Percentiles rank a stretch among this genome's conserved stretches.
These are phyloP conservation scores for Metschnikowia corniflorae DNA, from an alignment of 805 yeast genomes.

Conservation along the genomic window DNA sequence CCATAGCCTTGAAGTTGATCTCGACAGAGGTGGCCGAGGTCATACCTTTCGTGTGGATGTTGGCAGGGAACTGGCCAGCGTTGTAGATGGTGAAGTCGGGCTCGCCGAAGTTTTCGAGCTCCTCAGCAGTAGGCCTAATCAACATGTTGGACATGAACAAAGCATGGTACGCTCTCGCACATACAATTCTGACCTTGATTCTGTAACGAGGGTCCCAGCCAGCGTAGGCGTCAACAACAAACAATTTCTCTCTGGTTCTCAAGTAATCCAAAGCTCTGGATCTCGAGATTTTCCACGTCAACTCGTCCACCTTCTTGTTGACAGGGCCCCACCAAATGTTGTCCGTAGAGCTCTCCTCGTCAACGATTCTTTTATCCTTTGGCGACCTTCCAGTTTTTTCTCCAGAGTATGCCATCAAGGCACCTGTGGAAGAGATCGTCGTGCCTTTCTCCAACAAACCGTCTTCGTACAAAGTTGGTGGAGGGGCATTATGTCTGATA, in stretches of 20 bases:
- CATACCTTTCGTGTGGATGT: constrained; percentile 95
- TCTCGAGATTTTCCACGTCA: constrained; percentile 92
- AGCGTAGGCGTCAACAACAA: constrained; percentile 93
- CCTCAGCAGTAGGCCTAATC: constrained; percentile 91
- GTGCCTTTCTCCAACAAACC: constrained; percentile 88
- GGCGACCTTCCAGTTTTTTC: constrained; percentile 97
- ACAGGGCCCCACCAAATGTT: constrained; percentile 99
- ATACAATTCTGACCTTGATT: constrained; percentile 89
- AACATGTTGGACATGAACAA: constrained; percentile 97
- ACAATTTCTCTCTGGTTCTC: constrained; percentile 91
- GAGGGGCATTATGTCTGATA: constrained; percentile 88
- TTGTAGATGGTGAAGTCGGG: constrained; percentile 98
- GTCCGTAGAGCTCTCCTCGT: constrained; percentile 79
- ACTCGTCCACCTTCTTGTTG: constrained; percentile 88
- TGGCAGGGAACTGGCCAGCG: constrained; percentile 99
- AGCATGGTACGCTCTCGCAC: constrained; percentile 99
- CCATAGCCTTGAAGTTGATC: constrained; percentile 95
- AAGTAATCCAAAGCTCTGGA: constrained; percentile 96
- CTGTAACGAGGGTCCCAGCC: constrained; percentile 99
- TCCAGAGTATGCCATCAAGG: constrained; percentile 94
- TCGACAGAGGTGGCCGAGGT: constrained; percentile 93
- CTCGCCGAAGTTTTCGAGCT: constrained; percentile 84
- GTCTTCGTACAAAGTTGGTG: constrained; percentile 91
- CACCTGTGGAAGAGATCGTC: constrained; percentile 89
- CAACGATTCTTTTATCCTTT: constrained; percentile 95